Percentiles rank a stretch among this genome's conserved stretches.
Evolutionary conservation across 2,329 filamentous ascomycete genomes (phyloP).

Genomic region (Aschersonia sp.): DNA sequence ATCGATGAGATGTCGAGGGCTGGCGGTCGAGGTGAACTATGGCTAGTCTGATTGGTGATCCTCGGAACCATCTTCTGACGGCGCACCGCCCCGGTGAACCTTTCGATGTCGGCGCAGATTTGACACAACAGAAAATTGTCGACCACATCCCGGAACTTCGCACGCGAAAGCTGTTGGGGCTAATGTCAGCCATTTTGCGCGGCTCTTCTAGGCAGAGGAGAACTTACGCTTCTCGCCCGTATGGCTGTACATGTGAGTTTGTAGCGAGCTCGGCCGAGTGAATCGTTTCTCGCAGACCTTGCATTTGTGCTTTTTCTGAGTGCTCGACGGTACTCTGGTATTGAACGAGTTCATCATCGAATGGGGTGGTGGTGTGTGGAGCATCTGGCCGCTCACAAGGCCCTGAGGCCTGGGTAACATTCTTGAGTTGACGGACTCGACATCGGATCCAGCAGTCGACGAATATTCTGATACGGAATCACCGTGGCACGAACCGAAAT

Average conservation of each 20-base stretch:
- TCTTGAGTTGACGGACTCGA: conserved; percentile 65
- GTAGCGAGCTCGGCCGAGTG: conserved; percentile 82
- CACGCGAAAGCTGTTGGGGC: conserved; percentile 64
- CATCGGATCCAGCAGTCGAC: conserved; percentile 64
- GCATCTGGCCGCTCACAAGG: conserved; percentile 44
- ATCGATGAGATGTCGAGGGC: background rate
- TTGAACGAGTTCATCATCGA: conserved; percentile 99
- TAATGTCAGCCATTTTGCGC: conserved; percentile 1
- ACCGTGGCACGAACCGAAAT: conserved; percentile 72
- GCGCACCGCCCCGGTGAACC: conserved; percentile 64
- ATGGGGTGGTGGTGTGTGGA: conserved; percentile 58
- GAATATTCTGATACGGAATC: conserved; percentile 90
- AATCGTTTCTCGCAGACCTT: conserved; percentile 98
- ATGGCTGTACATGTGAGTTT: conserved; percentile 98
- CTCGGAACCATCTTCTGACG: conserved; percentile 49
- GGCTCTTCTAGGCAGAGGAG: background rate
- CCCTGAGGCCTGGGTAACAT: conserved; percentile 71
- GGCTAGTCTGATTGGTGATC: conserved; percentile 45
- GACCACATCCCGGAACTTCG: conserved; percentile 85
- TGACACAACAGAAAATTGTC: conserved; percentile 94
- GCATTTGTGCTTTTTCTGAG: conserved; percentile 99
- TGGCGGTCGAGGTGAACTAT: background rate
- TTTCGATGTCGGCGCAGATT: conserved; percentile 91
- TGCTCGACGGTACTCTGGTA: conserved; percentile 88
- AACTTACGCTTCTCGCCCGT: conserved; percentile 94